Conservation (phyloP, 352 stramenopile genomes). For the Paralagenidium karlingii region DNA sequence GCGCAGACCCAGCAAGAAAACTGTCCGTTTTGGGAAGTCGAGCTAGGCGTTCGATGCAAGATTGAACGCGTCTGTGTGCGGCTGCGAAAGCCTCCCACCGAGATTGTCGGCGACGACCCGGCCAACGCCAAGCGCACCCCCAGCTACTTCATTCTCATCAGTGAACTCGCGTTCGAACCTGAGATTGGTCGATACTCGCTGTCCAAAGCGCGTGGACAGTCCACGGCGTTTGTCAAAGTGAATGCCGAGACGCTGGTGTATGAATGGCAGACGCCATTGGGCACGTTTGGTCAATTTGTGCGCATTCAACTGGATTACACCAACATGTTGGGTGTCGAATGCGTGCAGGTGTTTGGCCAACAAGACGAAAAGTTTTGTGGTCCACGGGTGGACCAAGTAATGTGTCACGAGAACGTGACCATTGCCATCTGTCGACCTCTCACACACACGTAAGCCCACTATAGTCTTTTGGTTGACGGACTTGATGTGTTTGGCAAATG, state of each 20-base stretch:
- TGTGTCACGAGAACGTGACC: conserved; percentile 38
- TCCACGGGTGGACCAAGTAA: conserved; percentile 35
- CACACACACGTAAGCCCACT: too few relatives aligned
- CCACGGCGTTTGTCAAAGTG: conserved; percentile 16
- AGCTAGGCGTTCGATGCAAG: conserved; percentile 16
- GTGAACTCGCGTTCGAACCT: conserved; percentile 35
- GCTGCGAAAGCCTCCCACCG: conserved; percentile 5
- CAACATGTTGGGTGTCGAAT: conserved; percentile 31
- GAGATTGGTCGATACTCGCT: conserved; percentile 58
- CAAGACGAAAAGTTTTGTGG: conserved; percentile 30
- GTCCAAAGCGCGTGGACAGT: conserved; percentile 23
- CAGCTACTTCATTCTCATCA: conserved; percentile 41
- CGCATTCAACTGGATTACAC: conserved; percentile 50
- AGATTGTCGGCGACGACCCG: conserved; percentile 1
- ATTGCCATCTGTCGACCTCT: conserved; percentile 38
- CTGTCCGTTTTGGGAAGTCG: conserved; percentile 67
- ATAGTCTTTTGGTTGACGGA: conserved; percentile 12
- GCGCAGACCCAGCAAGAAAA: conserved; percentile 58
- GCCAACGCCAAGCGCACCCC: conserved; percentile 1
- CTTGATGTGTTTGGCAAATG: too few relatives aligned
- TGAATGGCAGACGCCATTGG: conserved; percentile 28
- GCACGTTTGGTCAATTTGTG: conserved; percentile 41
- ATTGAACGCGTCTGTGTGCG: conserved; percentile 28
- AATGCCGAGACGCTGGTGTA: conserved; percentile 12
- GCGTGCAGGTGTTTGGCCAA: conserved; percentile 33